Evolutionary conservation across 2,329 filamentous ascomycete species (phyloP).

Genomic region (Penicillium rolfsii): DNA sequence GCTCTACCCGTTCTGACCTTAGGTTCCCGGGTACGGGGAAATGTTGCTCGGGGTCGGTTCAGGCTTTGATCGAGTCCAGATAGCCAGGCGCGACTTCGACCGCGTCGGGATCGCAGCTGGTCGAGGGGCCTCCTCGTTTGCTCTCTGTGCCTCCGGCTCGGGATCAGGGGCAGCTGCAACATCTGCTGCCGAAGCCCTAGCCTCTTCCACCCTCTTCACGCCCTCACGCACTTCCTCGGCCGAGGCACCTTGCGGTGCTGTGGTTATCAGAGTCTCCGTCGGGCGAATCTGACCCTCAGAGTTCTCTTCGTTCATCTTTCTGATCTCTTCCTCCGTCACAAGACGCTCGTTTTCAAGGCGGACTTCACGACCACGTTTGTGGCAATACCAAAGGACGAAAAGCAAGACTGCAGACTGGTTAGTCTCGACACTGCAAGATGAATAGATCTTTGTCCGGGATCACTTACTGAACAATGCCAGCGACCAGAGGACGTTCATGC

Average conservation of each 20-base stretch:
- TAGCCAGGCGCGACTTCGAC: conserved; percentile 36
- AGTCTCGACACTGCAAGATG: not conserved
- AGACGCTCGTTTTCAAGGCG: conserved; percentile 68
- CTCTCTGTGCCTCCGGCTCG: conserved; percentile 10
- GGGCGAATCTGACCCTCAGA: conserved; percentile 37
- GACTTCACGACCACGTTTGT: conserved; percentile 88
- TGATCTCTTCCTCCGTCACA: conserved; percentile 50
- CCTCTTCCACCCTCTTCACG: conserved; percentile 44
- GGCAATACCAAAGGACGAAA: conserved; percentile 96
- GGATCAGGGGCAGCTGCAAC: conserved; percentile 16
- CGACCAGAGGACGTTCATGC: conserved; percentile 89
- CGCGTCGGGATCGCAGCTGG: conserved; percentile 31
- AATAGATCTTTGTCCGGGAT: not conserved
- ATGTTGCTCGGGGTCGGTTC: conserved; percentile 29
- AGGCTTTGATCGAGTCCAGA: conserved; percentile 34
- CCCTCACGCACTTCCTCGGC: conserved; percentile 46
- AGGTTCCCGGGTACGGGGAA: conserved; percentile 44
- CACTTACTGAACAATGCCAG: conserved; percentile 81
- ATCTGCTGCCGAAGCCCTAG: conserved; percentile 34
- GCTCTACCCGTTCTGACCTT: conserved; percentile 3
- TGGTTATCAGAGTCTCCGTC: conserved; percentile 46
- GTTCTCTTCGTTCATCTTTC: conserved; percentile 43
- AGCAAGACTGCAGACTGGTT: conserved; percentile 67
- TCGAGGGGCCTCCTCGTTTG: conserved; percentile 10
- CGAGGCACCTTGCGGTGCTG: conserved; percentile 46